These are phyloP conservation scores for Lichenothelia convexa DNA, from an alignment of 495 filamentous ascomycete genomes.

Conservation along the genomic window DNA sequence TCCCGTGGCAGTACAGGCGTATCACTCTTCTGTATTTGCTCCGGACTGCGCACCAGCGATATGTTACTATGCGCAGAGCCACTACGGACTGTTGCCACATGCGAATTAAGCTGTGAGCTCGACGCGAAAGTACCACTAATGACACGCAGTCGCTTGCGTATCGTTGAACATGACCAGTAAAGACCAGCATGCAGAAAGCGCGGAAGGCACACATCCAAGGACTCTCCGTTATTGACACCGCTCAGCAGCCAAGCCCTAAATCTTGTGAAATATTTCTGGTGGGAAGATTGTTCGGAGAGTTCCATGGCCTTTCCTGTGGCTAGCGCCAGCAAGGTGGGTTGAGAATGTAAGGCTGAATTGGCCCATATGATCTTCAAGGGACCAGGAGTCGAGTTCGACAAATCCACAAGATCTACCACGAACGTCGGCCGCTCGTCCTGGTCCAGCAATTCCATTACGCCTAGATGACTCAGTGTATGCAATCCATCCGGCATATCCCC, in stretches of 20 bases:
- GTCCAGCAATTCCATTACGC: slow-evolving; percentile 45
- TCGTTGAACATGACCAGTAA: slow-evolving; percentile 43
- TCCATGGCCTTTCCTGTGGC: slow-evolving; percentile 28
- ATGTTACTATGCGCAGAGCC: no score
- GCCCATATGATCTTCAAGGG: slow-evolving; percentile 37
- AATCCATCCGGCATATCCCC: slow-evolving; percentile 22
- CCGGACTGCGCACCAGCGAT: no score
- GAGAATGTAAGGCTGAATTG: slow-evolving; percentile 37
- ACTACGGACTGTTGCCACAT: neutral
- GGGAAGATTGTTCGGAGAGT: slow-evolving; percentile 18
- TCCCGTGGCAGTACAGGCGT: no score
- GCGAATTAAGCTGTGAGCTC: neutral
- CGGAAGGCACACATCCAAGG: slow-evolving; percentile 26
- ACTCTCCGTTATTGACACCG: slow-evolving; percentile 27
- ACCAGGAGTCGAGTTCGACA: slow-evolving; percentile 30
- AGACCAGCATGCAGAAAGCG: slow-evolving; percentile 36
- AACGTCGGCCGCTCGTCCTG: slow-evolving; percentile 51
- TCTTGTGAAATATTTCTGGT: slow-evolving; percentile 20
- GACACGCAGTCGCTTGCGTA: slow-evolving; percentile 42
- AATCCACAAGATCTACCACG: slow-evolving; percentile 40
- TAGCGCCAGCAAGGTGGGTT: slow-evolving; percentile 28
- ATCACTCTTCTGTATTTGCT: no score
- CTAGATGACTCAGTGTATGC: slow-evolving; percentile 36
- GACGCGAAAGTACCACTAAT: slow-evolving; percentile 28
- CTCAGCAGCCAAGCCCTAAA: slow-evolving; percentile 48